Percentiles rank a stretch among this genome's conserved stretches.
These are phyloP conservation scores for Fusarium sp. DNA, from an alignment of 2,329 filamentous ascomycete species.

Conservation along the genomic window DNA sequence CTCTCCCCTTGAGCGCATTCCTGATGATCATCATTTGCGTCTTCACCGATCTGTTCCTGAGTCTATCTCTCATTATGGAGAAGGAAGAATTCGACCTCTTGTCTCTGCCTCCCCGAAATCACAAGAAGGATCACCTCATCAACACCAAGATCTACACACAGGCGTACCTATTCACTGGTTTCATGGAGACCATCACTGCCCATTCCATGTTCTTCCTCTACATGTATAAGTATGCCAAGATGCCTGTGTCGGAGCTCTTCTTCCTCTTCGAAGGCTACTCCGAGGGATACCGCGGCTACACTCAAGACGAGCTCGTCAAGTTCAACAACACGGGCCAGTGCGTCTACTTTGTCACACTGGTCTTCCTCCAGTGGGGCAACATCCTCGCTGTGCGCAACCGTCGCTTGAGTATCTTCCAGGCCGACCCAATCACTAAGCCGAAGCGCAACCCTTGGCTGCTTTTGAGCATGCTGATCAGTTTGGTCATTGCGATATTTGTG, in stretches of 20 bases:
- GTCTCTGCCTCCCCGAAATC: constrained; percentile 65
- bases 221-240: constrained; percentile 63
- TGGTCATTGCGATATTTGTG: constrained; percentile 68
- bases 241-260: constrained; percentile 64
- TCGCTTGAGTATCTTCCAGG: constrained; percentile 66
- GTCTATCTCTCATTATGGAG: constrained; percentile 68
- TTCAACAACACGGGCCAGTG: constrained; percentile 67
- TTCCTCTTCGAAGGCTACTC: constrained; percentile 66
- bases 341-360: constrained; percentile 69
- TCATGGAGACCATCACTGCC: constrained; percentile 65
- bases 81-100: constrained; percentile 70
- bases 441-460: constrained; percentile 67
- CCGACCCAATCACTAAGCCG: constrained; percentile 63
- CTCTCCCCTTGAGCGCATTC: constrained; percentile 56
- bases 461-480: constrained; percentile 61
- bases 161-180: constrained; percentile 67
- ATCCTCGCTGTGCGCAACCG: constrained; percentile 68
- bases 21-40: constrained; percentile 73
- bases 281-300: constrained; percentile 66
- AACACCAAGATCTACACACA: constrained; percentile 67
- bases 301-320: constrained; percentile 58
- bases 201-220: constrained; percentile 71
- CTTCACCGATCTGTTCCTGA: constrained; percentile 69
- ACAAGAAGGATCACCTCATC: constrained; percentile 67
- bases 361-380: constrained; percentile 70